phyloP scores from a whole-genome alignment of 1,284 basidiomycete species.

The Ustanciosporium gigantosporum region DNA sequence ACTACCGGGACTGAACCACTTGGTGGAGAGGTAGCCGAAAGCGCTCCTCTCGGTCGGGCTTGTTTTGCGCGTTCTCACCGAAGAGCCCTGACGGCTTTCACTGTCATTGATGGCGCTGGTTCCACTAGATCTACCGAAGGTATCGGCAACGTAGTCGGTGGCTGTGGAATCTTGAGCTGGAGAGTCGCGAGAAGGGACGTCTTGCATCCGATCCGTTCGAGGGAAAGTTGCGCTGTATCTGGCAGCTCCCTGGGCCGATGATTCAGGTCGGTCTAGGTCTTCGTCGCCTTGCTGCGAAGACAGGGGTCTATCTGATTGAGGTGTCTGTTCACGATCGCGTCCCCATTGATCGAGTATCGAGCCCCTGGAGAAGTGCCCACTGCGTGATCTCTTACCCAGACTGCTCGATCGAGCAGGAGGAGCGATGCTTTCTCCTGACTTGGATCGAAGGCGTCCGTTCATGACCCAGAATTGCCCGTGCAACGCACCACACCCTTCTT shows the following conservation, averaged over 20 bases:
- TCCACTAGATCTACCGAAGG: constrained; percentile 14
- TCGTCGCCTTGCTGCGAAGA: not conserved
- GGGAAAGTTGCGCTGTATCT: not conserved
- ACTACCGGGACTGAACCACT: constrained; percentile 1
- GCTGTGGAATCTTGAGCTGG: not conserved
- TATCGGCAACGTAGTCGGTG: constrained; percentile 10
- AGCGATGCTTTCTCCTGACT: not conserved
- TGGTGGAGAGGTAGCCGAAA: constrained; percentile 14
- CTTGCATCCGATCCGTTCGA: no score
- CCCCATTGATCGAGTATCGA: no score
- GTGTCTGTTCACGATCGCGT: no score
- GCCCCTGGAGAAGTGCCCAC: not conserved
- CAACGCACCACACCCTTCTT: not conserved
- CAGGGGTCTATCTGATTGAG: not conserved
- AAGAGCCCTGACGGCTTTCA: no score
- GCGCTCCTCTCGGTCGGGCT: constrained; percentile 17
- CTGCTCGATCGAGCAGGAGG: not conserved
- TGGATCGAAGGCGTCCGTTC: not conserved
- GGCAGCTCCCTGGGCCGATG: not conserved
- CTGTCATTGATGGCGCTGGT: no score
- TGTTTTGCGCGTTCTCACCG: no score
- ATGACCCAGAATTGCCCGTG: not conserved
- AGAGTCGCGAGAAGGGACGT: no score
- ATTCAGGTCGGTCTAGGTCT: no score
- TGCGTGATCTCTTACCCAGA: not conserved